phyloP scores from a whole-genome alignment of 2,329 filamentous ascomycete species.

The Ramularia collo-cygni region DNA sequence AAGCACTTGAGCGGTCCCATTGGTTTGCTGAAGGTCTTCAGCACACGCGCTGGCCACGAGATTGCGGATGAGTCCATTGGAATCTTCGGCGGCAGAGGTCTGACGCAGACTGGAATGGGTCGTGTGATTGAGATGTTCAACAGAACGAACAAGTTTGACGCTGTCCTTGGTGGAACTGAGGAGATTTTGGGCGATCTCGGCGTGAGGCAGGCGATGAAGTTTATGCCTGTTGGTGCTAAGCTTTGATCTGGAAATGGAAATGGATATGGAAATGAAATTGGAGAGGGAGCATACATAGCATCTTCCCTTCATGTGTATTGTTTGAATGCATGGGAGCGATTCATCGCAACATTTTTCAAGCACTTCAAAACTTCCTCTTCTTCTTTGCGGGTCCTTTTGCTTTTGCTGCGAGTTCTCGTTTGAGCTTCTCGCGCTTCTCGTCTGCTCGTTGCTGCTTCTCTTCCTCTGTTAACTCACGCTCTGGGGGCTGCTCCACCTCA shows the following conservation, averaged over 20 bases:
- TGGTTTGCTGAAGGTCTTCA: slow-evolving; percentile 71
- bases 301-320: too few relatives aligned
- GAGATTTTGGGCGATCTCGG: slow-evolving; percentile 76
- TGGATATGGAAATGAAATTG: too few relatives aligned
- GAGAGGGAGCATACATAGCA: neutral
- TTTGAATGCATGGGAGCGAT: too few relatives aligned
- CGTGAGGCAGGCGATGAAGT: slow-evolving; percentile 74
- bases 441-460: slow-evolving; percentile 47
- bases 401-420: slow-evolving; percentile 45
- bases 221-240: slow-evolving; percentile 52
- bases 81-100: slow-evolving; percentile 74
- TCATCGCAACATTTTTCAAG: too few relatives aligned
- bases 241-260: too few relatives aligned
- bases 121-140: slow-evolving; percentile 77
- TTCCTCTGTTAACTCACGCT: slow-evolving; percentile 38
- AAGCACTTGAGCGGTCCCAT: slow-evolving; percentile 73
- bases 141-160: slow-evolving; percentile 68
- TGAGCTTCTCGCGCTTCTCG: slow-evolving; percentile 50
- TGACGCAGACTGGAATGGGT: slow-evolving; percentile 80
- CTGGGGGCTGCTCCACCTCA: slow-evolving; percentile 7
- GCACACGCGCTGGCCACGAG: slow-evolving; percentile 71
- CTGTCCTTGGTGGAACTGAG: slow-evolving; percentile 67
- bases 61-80: slow-evolving; percentile 78
- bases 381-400: slow-evolving; percentile 50
- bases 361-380: slow-evolving; percentile 48